Conservation (phyloP, 2,329 filamentous ascomycete genomes). For the Didymosphaeria variabile region DNA sequence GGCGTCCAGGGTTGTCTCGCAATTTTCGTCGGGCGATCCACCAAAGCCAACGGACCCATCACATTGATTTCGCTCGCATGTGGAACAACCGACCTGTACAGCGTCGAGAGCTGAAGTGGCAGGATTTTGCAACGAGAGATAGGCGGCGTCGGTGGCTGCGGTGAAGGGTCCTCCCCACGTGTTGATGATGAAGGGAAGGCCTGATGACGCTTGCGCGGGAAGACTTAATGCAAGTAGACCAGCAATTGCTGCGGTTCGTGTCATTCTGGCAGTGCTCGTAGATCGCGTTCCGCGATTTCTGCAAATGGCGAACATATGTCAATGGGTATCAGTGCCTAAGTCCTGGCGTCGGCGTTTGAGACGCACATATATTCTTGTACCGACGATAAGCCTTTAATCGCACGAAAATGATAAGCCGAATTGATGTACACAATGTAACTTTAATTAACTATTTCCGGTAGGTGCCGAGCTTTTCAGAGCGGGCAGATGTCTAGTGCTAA, state of each 20-base stretch:
- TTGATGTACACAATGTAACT: neutral
- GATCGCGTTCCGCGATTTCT: neutral
- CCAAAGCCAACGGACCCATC: conserved; percentile 7
- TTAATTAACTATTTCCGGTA: conserved; percentile 4
- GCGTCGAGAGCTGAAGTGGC: conserved; percentile 4
- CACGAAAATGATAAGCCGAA: conserved; percentile 9
- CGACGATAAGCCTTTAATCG: neutral
- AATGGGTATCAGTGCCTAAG: neutral
- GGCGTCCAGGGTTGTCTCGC: conserved; percentile 9
- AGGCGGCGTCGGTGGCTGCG: conserved; percentile 4
- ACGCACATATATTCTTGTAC: neutral
- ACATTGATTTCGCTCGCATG: conserved; percentile 10
- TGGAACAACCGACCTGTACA: conserved; percentile 2
- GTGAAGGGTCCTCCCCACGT: conserved; percentile 9
- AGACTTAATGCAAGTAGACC: conserved; percentile 1
- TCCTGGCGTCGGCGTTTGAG: neutral
- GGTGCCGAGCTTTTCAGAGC: conserved; percentile 5
- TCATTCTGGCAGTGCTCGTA: neutral
- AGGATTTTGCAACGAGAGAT: neutral
- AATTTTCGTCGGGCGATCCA: conserved; percentile 6
- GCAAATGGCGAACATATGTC: neutral
- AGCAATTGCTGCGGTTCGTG: neutral
- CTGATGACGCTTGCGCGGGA: conserved; percentile 2
- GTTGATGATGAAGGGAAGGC: conserved; percentile 7
- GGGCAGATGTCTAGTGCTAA: neutral